phyloP scores from a whole-genome alignment of 2,329 filamentous ascomycete genomes.

The Aspergillus pseudonomiae region DNA sequence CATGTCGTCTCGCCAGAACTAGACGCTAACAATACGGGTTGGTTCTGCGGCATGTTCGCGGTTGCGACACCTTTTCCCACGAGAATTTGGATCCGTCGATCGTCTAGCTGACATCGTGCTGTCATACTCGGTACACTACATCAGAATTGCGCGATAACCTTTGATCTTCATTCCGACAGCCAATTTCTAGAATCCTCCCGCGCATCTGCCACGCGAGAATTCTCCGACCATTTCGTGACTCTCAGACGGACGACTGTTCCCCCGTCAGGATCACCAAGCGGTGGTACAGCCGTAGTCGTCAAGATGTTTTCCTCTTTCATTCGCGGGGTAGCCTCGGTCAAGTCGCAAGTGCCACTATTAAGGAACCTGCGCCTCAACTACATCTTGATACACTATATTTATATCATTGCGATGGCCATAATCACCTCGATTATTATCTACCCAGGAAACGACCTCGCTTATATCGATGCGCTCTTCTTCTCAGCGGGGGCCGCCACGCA shows the following conservation, averaged over 20 bases:
- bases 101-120: neutral
- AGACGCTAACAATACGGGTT: conserved; percentile 5
- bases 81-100: neutral
- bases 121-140: neutral
- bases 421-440: conserved; percentile 78
- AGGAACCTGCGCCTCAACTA: conserved; percentile 47
- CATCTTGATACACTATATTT: conserved; percentile 63
- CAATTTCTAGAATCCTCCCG: neutral
- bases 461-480: conserved; percentile 89
- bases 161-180: neutral
- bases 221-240: neutral
- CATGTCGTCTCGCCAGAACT: conserved; percentile 6
- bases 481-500: conserved; percentile 85
- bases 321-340: conserved; percentile 26
- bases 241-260: neutral
- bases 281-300: conserved; percentile 7
- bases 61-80: neutral
- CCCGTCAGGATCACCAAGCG: neutral
- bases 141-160: neutral
- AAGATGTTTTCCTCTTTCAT: conserved; percentile 36
- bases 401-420: conserved; percentile 74
- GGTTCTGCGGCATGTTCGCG: neutral
- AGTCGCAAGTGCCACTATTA: conserved; percentile 41
- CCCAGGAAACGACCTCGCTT: conserved; percentile 64
- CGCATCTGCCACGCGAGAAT: neutral